Base-by-base conservation (phyloP, 495 filamentous ascomycete genomes). In the Xeromyces bisporus region DNA sequence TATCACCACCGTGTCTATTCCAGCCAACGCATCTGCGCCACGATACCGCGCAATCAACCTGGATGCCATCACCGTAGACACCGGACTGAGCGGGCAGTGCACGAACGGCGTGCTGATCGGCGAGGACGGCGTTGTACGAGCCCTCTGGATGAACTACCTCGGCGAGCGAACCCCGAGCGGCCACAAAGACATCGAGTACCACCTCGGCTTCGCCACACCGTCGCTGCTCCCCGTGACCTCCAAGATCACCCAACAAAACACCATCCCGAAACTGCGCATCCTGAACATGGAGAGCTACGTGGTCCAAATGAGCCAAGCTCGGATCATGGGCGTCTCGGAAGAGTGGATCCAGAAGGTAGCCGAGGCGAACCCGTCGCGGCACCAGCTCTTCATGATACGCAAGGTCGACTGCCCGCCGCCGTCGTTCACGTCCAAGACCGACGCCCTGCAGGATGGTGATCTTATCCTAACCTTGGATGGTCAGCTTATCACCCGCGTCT, bases 331-430 rank as follows among this genome's bases (percentile, higher is more conserved):
- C 18, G 83, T 94, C 5, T 78, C 78, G 0, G 86, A 94, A 44
- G 78, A 91, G 29, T 94, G 89, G 91, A 93, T 96, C 40, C 65
- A 78, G 38, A 75, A 79, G 53, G 85, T 93, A 14, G 75, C 86
- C 20, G 51, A 70, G 31, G 79, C 84, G 32, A 93, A 94, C 43
- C 78, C 80, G 6, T 73, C 87, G 11, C 77, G 79, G 31, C 89
- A 99, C 50, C 89, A 96, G 53, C 69, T 99, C 13, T 99, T 99
- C 62, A 91, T 99, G 80, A 80, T 99, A 15, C 83, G 85, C 37
- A 99, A 99, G 57, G 71, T 87, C 21, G 75, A 91, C 42, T 77
- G 73, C 23, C 73, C 67, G 9, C 71, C 76, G 11, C 51, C 66
- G 10, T 50, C 44, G 6, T 50, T 56, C 23, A 45, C 46, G 9